These are phyloP conservation scores for Verticillium zaregamsianum DNA, from an alignment of 2,329 filamentous ascomycete species.

Conservation along the genomic window DNA sequence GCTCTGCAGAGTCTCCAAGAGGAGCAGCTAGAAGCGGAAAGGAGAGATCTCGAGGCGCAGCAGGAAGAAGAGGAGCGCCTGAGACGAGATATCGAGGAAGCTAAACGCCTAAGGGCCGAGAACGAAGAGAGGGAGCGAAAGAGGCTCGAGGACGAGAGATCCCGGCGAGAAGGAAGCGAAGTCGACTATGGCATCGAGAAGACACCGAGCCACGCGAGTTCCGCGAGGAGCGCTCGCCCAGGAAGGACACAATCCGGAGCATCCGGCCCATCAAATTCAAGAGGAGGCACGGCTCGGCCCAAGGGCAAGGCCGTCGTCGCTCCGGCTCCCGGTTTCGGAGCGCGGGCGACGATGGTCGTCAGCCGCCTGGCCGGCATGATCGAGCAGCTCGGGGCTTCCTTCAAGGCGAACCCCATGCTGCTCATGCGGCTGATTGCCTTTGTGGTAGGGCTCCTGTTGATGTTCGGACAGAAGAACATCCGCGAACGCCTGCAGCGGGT, in stretches of 20 bases:
- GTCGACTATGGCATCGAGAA: constrained; percentile 67
- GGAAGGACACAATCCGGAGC: constrained; percentile 18
- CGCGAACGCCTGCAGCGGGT: constrained; percentile 69
- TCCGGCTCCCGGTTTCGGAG: constrained; percentile 33
- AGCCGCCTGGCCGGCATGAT: constrained; percentile 47
- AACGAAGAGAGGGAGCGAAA: constrained; percentile 53
- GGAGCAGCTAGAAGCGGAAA: constrained; percentile 71
- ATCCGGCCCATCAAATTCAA: constrained; percentile 21
- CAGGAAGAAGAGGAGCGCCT: constrained; percentile 53
- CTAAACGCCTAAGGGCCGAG: constrained; percentile 49
- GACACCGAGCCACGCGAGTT: constrained; percentile 33
- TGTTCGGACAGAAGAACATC: constrained; percentile 70
- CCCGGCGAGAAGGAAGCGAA: constrained; percentile 49
- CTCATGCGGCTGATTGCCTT: constrained; percentile 69
- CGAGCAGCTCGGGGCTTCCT: constrained; percentile 42
- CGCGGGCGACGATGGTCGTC: constrained; percentile 49
- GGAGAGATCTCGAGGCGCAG: constrained; percentile 57
- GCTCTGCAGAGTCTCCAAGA: constrained; percentile 81
- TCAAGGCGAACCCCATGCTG: constrained; percentile 53
- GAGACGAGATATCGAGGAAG: constrained; percentile 53
- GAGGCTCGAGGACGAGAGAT: constrained; percentile 50
- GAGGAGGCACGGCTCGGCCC: constrained; percentile 19
- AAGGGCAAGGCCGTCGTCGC: constrained; percentile 26
- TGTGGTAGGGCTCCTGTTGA: constrained; percentile 69
- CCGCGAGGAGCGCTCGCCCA: constrained; percentile 25